Conservation (phyloP, 371 early-diverging fungal species). For the Mortierella sp. region DNA sequence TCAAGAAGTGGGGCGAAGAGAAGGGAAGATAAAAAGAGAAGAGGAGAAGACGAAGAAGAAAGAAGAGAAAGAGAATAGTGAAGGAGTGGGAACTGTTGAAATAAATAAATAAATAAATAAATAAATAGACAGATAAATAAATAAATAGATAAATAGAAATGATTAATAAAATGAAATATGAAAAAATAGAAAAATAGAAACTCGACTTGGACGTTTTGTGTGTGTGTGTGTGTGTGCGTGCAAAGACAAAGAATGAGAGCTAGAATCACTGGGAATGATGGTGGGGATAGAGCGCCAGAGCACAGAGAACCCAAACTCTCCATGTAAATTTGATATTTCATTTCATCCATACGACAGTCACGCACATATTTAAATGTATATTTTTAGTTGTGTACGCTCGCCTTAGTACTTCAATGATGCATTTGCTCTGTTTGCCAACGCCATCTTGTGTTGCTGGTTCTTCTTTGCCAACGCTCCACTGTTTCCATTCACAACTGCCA, state of each 20-base stretch:
- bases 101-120: background rate
- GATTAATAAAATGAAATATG: too few relatives aligned
- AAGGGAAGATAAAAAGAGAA: background rate
- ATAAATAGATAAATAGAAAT: background rate
- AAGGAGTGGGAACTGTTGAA: background rate
- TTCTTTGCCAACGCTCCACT: constrained; percentile 76
- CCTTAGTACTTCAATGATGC: constrained; percentile 60
- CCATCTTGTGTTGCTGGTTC: constrained; percentile 74
- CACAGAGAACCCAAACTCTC: too few relatives aligned
- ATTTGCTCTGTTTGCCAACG: constrained; percentile 86
- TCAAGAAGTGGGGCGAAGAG: background rate
- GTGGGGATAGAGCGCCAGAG: too few relatives aligned
- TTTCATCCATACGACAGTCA: background rate
- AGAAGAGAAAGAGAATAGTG: background rate
- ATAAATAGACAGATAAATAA: too few relatives aligned
- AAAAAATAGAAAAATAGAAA: too few relatives aligned
- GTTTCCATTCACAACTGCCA: constrained; percentile 83
- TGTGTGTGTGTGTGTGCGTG: too few relatives aligned
- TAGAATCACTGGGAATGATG: too few relatives aligned
- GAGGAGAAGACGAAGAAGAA: background rate
- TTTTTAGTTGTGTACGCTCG: background rate
- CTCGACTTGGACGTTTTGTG: too few relatives aligned
- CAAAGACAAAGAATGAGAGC: background rate
- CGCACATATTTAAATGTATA: background rate
- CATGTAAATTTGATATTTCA: background rate